Evolutionary conservation across 2,329 filamentous ascomycete genomes (phyloP).

Genomic region (Talaromyces atroroseus): DNA sequence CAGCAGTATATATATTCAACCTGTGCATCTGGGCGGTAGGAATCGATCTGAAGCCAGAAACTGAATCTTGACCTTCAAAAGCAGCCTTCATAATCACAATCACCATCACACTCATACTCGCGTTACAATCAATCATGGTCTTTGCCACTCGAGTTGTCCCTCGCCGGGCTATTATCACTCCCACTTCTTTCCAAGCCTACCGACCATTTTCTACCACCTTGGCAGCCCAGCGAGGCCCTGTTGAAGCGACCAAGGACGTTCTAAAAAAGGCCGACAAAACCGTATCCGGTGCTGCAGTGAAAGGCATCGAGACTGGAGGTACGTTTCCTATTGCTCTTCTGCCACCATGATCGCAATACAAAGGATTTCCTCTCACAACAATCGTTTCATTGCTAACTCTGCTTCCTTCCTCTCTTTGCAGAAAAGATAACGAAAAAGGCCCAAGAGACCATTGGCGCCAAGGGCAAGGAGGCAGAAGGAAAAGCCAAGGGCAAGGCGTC

Average conservation of each 20-base stretch:
- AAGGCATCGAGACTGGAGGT: slow-evolving; percentile 60
- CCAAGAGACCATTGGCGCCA: slow-evolving; percentile 37
- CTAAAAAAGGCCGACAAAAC: slow-evolving; percentile 53
- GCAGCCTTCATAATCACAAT: not conserved
- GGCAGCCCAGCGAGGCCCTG: slow-evolving; percentile 45
- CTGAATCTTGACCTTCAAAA: not conserved
- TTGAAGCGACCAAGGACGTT: slow-evolving; percentile 54
- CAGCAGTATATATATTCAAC: not conserved
- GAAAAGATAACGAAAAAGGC: slow-evolving; percentile 47
- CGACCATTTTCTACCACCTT: slow-evolving; percentile 50
- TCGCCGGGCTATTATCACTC: slow-evolving; percentile 1
- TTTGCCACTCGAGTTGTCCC: slow-evolving; percentile 5
- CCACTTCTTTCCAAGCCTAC: slow-evolving; percentile 5
- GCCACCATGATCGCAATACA: not conserved
- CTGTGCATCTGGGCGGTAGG: not conserved
- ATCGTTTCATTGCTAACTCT: not conserved
- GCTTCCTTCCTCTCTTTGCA: slow-evolving; percentile 22
- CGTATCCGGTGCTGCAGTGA: slow-evolving; percentile 52
- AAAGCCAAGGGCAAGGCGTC: slow-evolving; percentile 30
- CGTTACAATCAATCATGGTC: slow-evolving; percentile 3
- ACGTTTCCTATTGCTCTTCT: slow-evolving; percentile 27
- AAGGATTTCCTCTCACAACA: not conserved
- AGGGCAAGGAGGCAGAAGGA: slow-evolving; percentile 43
- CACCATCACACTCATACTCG: not conserved
- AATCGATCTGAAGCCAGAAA: not conserved